Base-by-base conservation (phyloP, 495 filamentous ascomycete genomes). In the Coniosporium apollinis region DNA sequence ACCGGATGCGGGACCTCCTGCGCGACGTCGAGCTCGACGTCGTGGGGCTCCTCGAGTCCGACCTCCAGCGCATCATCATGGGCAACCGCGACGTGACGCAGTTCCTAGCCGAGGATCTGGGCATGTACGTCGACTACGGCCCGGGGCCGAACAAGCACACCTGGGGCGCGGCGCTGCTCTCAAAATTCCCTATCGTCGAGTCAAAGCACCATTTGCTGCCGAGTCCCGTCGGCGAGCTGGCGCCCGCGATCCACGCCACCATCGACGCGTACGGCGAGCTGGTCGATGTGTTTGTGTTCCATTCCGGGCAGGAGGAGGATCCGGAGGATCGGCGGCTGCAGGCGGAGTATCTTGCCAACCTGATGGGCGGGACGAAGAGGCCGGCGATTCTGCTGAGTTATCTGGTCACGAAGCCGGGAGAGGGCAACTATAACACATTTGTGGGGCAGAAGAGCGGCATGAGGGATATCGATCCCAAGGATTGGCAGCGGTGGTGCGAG, bases 401-500 rank as follows among this genome's bases (percentile, higher is more conserved):
- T 50, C 72, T 99, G 3, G 86, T 96, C 30, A 92, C 82, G 7
- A 80, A 76, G 53, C 91, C 91, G 0, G 66, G 76, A 22, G 62
- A 93, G 60, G 91, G 91, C 16, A 96, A 96, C 51, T 99, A 99
- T 63, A 91, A 96, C 55, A 93, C 74, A 1, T 96, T 93, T 49
- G 91, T 99, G 19, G 79, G 82, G 30, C 72, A 87, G 16, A 51
- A 62, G 30, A 87, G 79, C 38, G 79, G 82, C 15, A 99, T 99
- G 91, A 74, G 79, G 45, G 91, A 99, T 49, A 89, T 99, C 34
- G 91, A 99, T 46, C 69, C 74, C 6, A 77, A 65, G 10, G 91
- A 99, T 50, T 93, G 83, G 84, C 89, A 97, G 57, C 62, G 91
- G 38, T 99, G 91, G 91, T 99, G 91, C 60, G 89, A 99, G 63